phyloP scores from a whole-genome alignment of 805 yeast species.

The Starmerella roubikii region DNA sequence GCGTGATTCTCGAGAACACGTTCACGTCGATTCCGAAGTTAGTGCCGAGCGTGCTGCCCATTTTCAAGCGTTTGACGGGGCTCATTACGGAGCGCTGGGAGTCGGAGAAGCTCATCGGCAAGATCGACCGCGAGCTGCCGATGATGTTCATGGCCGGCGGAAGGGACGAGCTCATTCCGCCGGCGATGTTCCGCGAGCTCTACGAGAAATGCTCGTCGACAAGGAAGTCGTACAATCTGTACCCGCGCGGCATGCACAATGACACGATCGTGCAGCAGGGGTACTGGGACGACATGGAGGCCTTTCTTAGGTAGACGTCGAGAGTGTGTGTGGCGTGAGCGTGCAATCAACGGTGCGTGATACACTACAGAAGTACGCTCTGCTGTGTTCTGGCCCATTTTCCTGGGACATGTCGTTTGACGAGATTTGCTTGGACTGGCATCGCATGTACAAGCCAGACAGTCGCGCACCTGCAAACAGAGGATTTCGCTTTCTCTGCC shows the following conservation, averaged over 20 bases:
- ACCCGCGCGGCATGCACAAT: conserved; percentile 58
- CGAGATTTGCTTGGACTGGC: too few relatives aligned
- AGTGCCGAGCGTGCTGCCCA: conserved; percentile 27
- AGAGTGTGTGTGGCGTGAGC: background rate
- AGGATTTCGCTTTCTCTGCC: too few relatives aligned
- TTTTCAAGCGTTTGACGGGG: conserved; percentile 25
- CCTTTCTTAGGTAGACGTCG: too few relatives aligned
- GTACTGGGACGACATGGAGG: conserved; percentile 60
- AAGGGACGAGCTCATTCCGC: conserved; percentile 85
- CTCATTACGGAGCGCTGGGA: conserved; percentile 78
- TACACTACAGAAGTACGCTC: too few relatives aligned
- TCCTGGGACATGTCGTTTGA: too few relatives aligned
- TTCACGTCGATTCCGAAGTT: conserved; percentile 62
- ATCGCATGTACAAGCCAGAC: too few relatives aligned
- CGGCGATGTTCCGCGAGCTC: conserved; percentile 56
- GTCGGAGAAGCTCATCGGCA: conserved; percentile 45
- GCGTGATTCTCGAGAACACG: conserved; percentile 72
- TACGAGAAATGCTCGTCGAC: conserved; percentile 39
- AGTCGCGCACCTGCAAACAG: too few relatives aligned
- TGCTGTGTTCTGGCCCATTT: too few relatives aligned
- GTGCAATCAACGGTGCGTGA: too few relatives aligned
- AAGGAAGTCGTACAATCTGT: conserved; percentile 41
- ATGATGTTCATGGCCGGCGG: conserved; percentile 58
- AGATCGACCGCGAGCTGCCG: conserved; percentile 43
- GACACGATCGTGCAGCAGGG: conserved; percentile 63